Evolutionary conservation across 345 rosid genomes (phyloP), one percentile per base, ranked within the genome.

Genomic region (Salix suchowensis): DNA sequence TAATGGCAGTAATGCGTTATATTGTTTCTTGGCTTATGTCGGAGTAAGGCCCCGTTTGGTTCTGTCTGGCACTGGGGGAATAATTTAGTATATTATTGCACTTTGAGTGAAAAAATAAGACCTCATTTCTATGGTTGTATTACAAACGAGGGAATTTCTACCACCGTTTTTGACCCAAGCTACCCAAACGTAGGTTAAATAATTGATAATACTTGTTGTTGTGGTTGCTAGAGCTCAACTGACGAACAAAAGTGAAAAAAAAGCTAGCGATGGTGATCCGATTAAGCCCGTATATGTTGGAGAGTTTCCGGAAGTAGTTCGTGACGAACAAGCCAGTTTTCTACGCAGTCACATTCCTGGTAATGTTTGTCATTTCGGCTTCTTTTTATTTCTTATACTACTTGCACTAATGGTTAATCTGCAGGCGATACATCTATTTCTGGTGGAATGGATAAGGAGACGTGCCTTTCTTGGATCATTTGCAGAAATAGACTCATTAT

Each of bases 251-350:
- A 88, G 68, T 77, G 89, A 87, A 55, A 84, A 79, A 61, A 84
- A 79, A 70, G 89, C 81, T 67, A 83, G 81, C 48, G 89, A 84
- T 28, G 60, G 73, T 46, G 94, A 91, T 81, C 90, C 88, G 42
- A 78, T 87, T 23, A 91, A 89, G 83, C 98, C 98, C 24, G 98
- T 95, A 4, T 93, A 90, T 86, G 89, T 93, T 80, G 94, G 89
- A 71, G 98, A 93, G 81, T 93, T 91, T 79, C 98, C 98, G 26
- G 93, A 87, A 67, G 83, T 74, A 14, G 87, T 93, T 55, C 94
- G 94, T 65, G 94, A 89, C 83, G 96, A 93, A 76, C 94, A 86
- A 77, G 76, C 81, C 54, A 79, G 77, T 70, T 74, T 91, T 78
- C 78, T 80, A 18, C 88, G 70, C 77, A 86, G 81, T 78, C 88